phyloP scores from a whole-genome alignment of 2,329 filamentous ascomycete species.

The Arachnopeziza araneosa region DNA sequence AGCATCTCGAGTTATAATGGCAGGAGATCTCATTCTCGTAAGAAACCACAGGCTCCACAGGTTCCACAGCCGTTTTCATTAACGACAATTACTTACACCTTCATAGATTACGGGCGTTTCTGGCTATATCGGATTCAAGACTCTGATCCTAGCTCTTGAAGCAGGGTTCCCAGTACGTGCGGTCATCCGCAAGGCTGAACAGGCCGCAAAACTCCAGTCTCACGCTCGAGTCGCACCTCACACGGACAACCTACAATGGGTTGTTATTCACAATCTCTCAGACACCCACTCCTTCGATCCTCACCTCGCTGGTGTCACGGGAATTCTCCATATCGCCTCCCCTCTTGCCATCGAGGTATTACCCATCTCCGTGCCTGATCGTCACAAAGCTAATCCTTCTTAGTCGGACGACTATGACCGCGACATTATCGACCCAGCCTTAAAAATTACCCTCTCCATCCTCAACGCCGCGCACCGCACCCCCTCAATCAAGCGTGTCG shows the following conservation, averaged over 20 bases:
- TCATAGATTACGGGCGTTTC: slow-evolving; percentile 19
- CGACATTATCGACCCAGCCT: slow-evolving; percentile 18
- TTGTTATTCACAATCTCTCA: slow-evolving; percentile 11
- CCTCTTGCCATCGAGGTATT: not conserved
- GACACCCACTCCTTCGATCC: slow-evolving; percentile 8
- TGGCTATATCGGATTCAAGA: slow-evolving; percentile 16
- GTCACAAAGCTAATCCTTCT: not conserved
- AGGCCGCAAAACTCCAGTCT: slow-evolving; percentile 8
- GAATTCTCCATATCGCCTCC: slow-evolving; percentile 12
- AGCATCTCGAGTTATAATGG: not conserved
- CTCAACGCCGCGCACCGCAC: slow-evolving; percentile 16
- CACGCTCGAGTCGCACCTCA: slow-evolving; percentile 29
- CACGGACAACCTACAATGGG: slow-evolving; percentile 24
- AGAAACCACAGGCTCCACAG: too few species aligned
- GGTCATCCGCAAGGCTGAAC: slow-evolving; percentile 15
- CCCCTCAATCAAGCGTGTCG: slow-evolving; percentile 18
- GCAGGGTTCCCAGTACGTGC: slow-evolving; percentile 13
- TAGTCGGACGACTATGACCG: slow-evolving; percentile 17
- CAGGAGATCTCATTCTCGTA: slow-evolving; percentile 15
- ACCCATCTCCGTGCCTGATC: not conserved
- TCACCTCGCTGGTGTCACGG: slow-evolving; percentile 1
- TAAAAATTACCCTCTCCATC: slow-evolving; percentile 14
- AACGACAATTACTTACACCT: not conserved
- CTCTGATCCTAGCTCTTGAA: slow-evolving; percentile 11
- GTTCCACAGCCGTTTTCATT: not conserved